Conservation (phyloP, 208 protist species). For the Naegleria fowleri region DNA sequence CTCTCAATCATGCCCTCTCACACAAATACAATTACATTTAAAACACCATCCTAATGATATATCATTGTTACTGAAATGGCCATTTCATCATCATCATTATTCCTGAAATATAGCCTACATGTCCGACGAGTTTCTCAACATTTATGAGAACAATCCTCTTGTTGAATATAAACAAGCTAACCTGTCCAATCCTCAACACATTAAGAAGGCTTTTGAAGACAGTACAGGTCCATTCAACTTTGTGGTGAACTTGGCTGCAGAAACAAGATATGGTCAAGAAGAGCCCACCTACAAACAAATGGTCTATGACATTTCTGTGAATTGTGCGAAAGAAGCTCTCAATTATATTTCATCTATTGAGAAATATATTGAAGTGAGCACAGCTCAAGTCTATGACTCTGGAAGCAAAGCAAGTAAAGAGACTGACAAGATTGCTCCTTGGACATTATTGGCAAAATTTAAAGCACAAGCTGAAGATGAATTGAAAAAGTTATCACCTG, state of each 20-base stretch:
- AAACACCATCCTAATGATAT: no score
- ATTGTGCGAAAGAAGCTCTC: slow-evolving; percentile 57
- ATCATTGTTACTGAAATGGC: no score
- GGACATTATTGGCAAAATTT: slow-evolving; percentile 66
- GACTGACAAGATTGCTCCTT: slow-evolving; percentile 59
- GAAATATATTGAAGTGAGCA: slow-evolving; percentile 74
- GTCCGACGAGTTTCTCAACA: slow-evolving; percentile 37
- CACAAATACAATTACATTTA: no score
- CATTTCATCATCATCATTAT: neutral
- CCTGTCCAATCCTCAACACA: slow-evolving; percentile 39
- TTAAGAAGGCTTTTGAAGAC: slow-evolving; percentile 60
- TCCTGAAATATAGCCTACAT: slow-evolving; percentile 46
- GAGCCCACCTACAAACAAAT: slow-evolving; percentile 62
- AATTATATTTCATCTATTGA: slow-evolving; percentile 46
- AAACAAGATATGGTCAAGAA: slow-evolving; percentile 70
- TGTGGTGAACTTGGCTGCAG: slow-evolving; percentile 75
- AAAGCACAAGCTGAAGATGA: slow-evolving; percentile 66
- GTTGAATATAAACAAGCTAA: slow-evolving; percentile 71
- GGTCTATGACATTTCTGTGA: slow-evolving; percentile 56
- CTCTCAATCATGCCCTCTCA: no score
- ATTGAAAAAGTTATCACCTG: slow-evolving; percentile 43
- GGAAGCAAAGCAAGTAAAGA: slow-evolving; percentile 56
- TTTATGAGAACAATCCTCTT: slow-evolving; percentile 47
- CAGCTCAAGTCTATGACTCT: slow-evolving; percentile 76
- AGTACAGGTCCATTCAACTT: slow-evolving; percentile 54